Conservation (phyloP, 169 alveolate genomes). For the Toxoplasma gondii region DNA sequence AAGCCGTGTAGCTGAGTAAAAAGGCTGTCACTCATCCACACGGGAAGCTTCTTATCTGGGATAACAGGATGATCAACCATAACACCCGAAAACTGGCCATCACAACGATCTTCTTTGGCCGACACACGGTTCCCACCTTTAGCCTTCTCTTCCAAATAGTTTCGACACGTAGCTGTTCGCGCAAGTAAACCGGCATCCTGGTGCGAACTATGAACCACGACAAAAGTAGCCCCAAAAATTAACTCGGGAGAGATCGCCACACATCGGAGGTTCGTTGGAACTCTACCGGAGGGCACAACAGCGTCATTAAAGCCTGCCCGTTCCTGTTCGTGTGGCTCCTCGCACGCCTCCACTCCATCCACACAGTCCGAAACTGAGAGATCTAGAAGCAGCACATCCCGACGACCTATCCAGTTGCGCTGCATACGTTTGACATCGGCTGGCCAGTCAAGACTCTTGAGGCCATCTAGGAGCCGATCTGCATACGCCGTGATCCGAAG, state of each 20-base stretch:
- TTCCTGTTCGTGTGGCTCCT: not conserved
- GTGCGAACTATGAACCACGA: not conserved
- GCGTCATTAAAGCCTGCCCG: not conserved
- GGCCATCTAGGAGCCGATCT: conserved; percentile 79
- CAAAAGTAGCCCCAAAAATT: not conserved
- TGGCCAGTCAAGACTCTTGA: conserved; percentile 87
- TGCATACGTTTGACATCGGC: conserved; percentile 83
- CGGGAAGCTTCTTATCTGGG: not conserved
- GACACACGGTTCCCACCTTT: not conserved
- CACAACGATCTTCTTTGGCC: not conserved
- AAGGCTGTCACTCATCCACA: not conserved
- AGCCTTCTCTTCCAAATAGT: not conserved
- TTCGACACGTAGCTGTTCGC: not conserved
- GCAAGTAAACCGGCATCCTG: not conserved
- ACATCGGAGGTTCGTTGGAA: not conserved
- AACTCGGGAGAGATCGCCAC: conserved; percentile 20
- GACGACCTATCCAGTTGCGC: conserved; percentile 90
- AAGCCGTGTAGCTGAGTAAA: conserved; percentile 1
- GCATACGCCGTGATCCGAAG: conserved; percentile 87
- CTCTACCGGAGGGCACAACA: not conserved
- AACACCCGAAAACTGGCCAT: not conserved
- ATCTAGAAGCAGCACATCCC: conserved; percentile 45
- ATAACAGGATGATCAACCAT: not conserved
- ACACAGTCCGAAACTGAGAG: not conserved
- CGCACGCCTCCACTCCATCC: not conserved